A percentile compares a stretch with the other conserved stretches of the same genome.
These are phyloP conservation scores for Salvia splendens DNA, from an alignment of 257 asterid species.

Conservation along the genomic window DNA sequence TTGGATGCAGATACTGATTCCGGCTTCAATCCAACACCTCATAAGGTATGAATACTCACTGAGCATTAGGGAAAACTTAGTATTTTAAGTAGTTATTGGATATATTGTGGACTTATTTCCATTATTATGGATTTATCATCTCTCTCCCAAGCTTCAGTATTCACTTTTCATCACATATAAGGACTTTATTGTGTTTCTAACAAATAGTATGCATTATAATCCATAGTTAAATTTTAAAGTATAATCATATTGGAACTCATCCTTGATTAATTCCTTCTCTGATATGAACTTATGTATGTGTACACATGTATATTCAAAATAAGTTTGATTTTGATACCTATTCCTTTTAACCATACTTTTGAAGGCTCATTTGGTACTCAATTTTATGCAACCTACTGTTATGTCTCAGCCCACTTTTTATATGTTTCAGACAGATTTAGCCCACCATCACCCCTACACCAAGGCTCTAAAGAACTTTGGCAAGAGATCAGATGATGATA, in stretches of 20 bases:
- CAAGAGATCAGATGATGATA: constrained; percentile 41
- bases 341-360: neutral
- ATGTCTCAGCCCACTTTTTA: constrained; percentile 11
- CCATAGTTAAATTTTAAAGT: neutral
- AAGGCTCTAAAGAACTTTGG: constrained; percentile 67
- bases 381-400: neutral
- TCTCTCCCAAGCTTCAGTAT: neutral
- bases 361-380: neutral
- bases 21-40: constrained; percentile 75
- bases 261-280: neutral
- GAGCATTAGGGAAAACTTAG: neutral
- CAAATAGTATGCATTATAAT: neutral
- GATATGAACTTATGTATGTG: neutral
- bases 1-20: constrained; percentile 68
- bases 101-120: constrained; percentile 12
- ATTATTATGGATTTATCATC: neutral
- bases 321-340: neutral
- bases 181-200: neutral
- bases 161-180: too few relatives aligned
- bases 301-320: neutral
- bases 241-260: neutral
- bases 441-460: constrained; percentile 63
- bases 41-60: constrained; percentile 54
- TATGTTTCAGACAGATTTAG: constrained; percentile 63
- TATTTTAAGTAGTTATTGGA: neutral